A percentile compares a stretch with the other conserved stretches of the same genome.
Conservation (phyloP, 495 filamentous ascomycete species). For the Stereocaulon alpinum region DNA sequence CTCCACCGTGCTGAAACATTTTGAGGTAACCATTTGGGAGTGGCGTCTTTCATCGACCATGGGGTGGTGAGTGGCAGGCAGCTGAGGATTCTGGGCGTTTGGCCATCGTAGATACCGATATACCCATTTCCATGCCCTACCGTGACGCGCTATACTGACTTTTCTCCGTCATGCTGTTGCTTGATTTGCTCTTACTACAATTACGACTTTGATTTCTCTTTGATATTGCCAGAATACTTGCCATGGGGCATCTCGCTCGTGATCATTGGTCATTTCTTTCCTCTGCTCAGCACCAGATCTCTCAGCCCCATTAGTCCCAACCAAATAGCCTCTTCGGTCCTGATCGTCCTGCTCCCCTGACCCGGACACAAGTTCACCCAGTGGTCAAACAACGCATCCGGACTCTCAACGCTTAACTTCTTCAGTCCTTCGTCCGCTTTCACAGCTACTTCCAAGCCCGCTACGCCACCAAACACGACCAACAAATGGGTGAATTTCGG, state of each 20-base stretch:
- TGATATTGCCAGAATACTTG: too few species aligned
- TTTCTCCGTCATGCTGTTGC: too few species aligned
- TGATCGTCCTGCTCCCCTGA: conserved; percentile 65
- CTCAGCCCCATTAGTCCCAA: conserved; percentile 52
- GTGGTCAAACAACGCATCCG: conserved; percentile 58
- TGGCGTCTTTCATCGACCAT: background rate
- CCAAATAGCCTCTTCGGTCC: conserved; percentile 71
- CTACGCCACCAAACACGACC: conserved; percentile 62
- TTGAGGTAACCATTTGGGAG: too few species aligned
- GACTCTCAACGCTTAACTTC: conserved; percentile 42
- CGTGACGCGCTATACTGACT: too few species aligned
- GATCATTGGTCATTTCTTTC: conserved; percentile 1
- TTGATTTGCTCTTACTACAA: too few species aligned
- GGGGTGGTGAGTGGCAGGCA: too few species aligned
- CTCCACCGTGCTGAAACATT: too few species aligned
- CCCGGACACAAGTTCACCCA: conserved; percentile 67
- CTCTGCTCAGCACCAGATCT: conserved; percentile 31
- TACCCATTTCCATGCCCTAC: too few species aligned
- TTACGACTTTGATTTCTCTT: too few species aligned
- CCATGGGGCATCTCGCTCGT: background rate
- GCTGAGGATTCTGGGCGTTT: too few species aligned
- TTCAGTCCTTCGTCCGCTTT: conserved; percentile 51
- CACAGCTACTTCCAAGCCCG: conserved; percentile 60
- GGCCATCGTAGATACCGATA: too few species aligned
- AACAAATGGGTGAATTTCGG: conserved; percentile 54